Evolutionary conservation across 169 alveolate genomes (phyloP).

Genomic region (Ichthyophthirius multifiliis): DNA sequence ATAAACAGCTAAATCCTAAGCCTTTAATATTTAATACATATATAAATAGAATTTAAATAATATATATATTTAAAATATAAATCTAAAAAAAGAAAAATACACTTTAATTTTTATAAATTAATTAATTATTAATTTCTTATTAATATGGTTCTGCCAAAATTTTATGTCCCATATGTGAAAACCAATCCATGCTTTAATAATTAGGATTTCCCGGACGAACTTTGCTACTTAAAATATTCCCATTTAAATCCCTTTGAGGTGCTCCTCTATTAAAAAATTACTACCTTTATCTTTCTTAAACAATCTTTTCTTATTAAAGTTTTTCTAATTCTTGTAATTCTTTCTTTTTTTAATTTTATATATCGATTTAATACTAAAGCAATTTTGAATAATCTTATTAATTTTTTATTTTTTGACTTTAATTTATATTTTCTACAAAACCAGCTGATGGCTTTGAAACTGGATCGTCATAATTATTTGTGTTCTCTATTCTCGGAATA

Average conservation of each 20-base stretch:
- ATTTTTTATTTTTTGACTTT: background rate
- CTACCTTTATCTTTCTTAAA: background rate
- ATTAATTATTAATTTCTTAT: too few relatives aligned
- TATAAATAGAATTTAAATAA: background rate
- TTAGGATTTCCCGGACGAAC: conserved; percentile 22
- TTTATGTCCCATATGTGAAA: background rate
- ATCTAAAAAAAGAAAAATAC: background rate
- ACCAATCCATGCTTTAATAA: conserved; percentile 16
- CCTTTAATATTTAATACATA: background rate
- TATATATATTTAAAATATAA: background rate
- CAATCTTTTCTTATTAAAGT: background rate
- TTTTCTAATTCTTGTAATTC: background rate
- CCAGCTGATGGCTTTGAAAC: background rate
- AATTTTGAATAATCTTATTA: background rate
- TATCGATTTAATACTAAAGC: background rate
- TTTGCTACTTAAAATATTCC: conserved; percentile 21
- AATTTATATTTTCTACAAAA: background rate
- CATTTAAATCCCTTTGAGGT: conserved; percentile 23
- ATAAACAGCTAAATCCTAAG: background rate
- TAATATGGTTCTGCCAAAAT: background rate
- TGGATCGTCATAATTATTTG: background rate
- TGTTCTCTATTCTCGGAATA: background rate
- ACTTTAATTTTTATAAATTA: too few relatives aligned
- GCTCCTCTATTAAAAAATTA: conserved; percentile 15
- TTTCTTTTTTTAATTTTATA: background rate